phyloP scores from a whole-genome alignment of 208 protist genomes.

The Leishmania tarentolae region DNA sequence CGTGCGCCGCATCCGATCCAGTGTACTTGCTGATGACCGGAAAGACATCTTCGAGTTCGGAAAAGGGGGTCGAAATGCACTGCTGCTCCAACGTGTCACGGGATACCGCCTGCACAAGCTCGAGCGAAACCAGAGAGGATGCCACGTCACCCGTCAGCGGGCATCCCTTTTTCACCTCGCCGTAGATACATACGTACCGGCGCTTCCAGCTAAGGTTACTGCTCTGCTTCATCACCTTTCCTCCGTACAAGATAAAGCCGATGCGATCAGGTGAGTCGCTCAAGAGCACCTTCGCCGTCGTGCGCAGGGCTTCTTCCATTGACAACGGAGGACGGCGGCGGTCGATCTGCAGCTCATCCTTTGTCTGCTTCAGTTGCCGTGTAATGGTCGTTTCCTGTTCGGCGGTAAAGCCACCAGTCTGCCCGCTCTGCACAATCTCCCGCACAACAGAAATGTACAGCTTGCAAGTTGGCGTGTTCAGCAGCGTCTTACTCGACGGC shows the following conservation, averaged over 20 bases:
- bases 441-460: slow-evolving; percentile 72
- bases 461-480: slow-evolving; percentile 65
- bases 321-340: slow-evolving; percentile 34
- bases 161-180: slow-evolving; percentile 51
- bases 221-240: slow-evolving; percentile 67
- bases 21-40: slow-evolving; percentile 78
- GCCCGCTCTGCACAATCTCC: slow-evolving; percentile 66
- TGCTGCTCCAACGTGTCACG: slow-evolving; percentile 75
- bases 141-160: slow-evolving; percentile 37
- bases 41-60: slow-evolving; percentile 75
- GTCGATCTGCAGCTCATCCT: slow-evolving; percentile 53
- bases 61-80: slow-evolving; percentile 72
- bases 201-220: slow-evolving; percentile 72
- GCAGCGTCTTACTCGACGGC: slow-evolving; percentile 60
- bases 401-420: slow-evolving; percentile 38
- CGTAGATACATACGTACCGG: slow-evolving; percentile 76
- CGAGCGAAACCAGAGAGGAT: slow-evolving; percentile 52
- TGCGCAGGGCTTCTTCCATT: slow-evolving; percentile 53
- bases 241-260: slow-evolving; percentile 59
- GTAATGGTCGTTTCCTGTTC: slow-evolving; percentile 45
- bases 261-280: slow-evolving; percentile 44
- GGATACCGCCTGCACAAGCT: slow-evolving; percentile 65
- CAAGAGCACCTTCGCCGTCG: slow-evolving; percentile 40
- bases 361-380: slow-evolving; percentile 57
- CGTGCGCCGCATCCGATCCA: slow-evolving; percentile 58